A percentile compares a stretch with the other conserved stretches of the same genome.
phyloP scores from a whole-genome alignment of 139 green algal genomes.

The Closterium sp. region DNA sequence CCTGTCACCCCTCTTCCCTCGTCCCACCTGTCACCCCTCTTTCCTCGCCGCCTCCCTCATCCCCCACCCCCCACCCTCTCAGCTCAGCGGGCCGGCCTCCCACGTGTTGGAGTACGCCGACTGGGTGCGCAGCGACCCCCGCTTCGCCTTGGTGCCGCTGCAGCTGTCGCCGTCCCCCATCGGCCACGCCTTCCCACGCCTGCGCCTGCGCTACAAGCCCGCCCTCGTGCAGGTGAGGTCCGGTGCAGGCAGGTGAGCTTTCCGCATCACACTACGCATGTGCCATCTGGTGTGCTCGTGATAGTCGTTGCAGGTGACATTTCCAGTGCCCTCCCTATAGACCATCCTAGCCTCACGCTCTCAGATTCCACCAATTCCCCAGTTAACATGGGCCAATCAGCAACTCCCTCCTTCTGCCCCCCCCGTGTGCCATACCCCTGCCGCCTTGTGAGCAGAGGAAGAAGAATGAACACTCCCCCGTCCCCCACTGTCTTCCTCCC shows the following conservation, averaged over 20 bases:
- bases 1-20: no score
- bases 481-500: neutral
- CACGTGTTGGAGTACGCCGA: slow-evolving; percentile 41
- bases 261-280: no score
- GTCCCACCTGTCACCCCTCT: no score
- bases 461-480: no score
- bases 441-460: no score
- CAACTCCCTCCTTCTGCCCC: neutral
- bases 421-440: neutral
- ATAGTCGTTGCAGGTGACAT: no score
- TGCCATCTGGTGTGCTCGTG: no score
- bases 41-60: no score
- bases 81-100: slow-evolving; percentile 32
- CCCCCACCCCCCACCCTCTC: neutral
- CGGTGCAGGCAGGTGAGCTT: no score
- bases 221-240: slow-evolving; percentile 37
- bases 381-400: no score
- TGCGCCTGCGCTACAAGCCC: slow-evolving; percentile 42
- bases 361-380: no score
- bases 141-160: slow-evolving; percentile 59
- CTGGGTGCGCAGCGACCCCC: slow-evolving; percentile 52
- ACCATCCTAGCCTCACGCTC: neutral
- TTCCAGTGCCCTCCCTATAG: no score
- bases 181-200: slow-evolving; percentile 45
- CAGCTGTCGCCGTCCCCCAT: slow-evolving; percentile 21